Evolutionary conservation across 345 rosid species (phyloP).

Genomic region (Capsella bursapastoris): DNA sequence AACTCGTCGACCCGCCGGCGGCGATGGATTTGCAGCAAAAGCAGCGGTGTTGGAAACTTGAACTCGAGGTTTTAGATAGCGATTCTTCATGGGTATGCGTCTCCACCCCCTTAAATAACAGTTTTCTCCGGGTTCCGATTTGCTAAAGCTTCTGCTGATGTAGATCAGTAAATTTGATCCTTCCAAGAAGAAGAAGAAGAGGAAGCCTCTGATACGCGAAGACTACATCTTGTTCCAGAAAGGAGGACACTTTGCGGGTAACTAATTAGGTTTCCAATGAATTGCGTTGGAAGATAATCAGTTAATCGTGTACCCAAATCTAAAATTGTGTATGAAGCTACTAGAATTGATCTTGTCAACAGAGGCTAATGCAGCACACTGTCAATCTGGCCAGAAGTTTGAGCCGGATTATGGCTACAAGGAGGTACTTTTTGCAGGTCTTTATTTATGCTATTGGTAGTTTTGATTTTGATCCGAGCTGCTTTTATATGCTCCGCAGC

Average conservation of each 20-base stretch:
- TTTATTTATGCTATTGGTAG: not conserved
- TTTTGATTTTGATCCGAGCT: conserved; percentile 11
- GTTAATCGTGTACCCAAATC: not conserved
- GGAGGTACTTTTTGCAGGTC: conserved; percentile 56
- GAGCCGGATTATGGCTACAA: conserved; percentile 81
- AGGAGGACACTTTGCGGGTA: conserved; percentile 62
- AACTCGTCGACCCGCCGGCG: conserved; percentile 10
- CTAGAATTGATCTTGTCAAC: conserved; percentile 33
- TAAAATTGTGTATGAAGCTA: not conserved
- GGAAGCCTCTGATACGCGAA: conserved; percentile 44
- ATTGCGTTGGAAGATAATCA: not conserved
- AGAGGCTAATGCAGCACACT: conserved; percentile 50
- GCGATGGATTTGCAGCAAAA: conserved; percentile 35
- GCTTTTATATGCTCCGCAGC: conserved; percentile 54
- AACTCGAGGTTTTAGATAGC: not conserved
- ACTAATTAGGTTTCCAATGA: not conserved
- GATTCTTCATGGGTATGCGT: conserved; percentile 24
- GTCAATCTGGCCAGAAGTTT: conserved; percentile 63
- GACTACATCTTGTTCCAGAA: conserved; percentile 68
- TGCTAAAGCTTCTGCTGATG: conserved; percentile 28
- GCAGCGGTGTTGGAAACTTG: conserved; percentile 35
- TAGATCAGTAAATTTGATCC: conserved; percentile 60
- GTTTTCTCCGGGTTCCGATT: conserved; percentile 8
- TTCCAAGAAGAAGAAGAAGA: conserved; percentile 89
- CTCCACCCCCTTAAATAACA: conserved; percentile 4